These are phyloP conservation scores for Entomortierella parvispora DNA, from an alignment of 192 early-diverging fungal species.

Conservation along the genomic window DNA sequence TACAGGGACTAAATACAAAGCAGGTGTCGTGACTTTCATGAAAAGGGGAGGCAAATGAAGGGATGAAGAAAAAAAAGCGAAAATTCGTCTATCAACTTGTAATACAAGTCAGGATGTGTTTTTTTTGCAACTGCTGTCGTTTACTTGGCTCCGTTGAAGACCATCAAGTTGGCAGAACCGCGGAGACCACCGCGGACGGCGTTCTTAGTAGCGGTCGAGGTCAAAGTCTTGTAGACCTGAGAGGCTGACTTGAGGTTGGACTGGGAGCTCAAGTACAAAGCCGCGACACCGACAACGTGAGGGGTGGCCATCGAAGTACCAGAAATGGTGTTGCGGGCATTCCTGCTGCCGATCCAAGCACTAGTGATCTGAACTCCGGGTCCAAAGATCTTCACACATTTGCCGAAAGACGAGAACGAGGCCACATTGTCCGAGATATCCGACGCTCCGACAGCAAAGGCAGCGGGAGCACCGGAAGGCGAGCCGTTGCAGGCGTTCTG, in stretches of 20 bases:
- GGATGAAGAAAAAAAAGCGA: too few species aligned
- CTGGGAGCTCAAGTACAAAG: conserved; percentile 65
- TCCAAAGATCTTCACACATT: conserved; percentile 94
- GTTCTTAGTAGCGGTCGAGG: conserved; percentile 61
- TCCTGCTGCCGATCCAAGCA: conserved; percentile 80
- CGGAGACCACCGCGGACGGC: conserved; percentile 61
- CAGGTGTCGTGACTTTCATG: too few species aligned
- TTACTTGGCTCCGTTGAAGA: conserved; percentile 62
- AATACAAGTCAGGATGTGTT: too few species aligned
- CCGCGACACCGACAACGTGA: conserved; percentile 90
- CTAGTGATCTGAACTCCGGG: conserved; percentile 89
- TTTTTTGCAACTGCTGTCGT: too few species aligned
- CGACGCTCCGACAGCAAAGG: conserved; percentile 89
- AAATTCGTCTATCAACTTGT: too few species aligned
- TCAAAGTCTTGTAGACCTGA: conserved; percentile 68
- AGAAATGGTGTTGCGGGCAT: conserved; percentile 86
- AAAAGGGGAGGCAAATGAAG: too few species aligned
- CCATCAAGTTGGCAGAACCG: conserved; percentile 66
- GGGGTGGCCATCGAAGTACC: conserved; percentile 97
- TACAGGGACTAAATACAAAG: too few species aligned
- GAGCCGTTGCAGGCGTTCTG: conserved; percentile 71
- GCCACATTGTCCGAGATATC: conserved; percentile 82
- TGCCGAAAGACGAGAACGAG: conserved; percentile 85
- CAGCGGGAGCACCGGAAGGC: conserved; percentile 61
- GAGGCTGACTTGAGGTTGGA: conserved; percentile 52